Conservation (phyloP, 331 rosid genomes). For the Rosa hybrid region DNA sequence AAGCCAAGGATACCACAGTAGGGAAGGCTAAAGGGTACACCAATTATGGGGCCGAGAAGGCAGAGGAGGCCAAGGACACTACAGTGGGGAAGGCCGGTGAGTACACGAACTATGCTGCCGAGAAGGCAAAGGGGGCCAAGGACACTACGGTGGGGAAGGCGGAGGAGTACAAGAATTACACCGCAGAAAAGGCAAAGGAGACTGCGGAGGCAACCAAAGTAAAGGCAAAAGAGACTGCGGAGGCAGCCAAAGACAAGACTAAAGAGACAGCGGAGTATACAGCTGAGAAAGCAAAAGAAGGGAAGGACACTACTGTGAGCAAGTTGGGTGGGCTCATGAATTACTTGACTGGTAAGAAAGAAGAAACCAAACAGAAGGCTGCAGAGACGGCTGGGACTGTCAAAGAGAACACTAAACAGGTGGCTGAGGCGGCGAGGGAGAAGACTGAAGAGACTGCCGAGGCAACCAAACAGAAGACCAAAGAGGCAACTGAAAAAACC, state of each 20-base stretch:
- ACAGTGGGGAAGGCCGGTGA: not conserved
- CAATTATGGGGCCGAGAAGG: not conserved
- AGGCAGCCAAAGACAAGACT: constrained; percentile 11
- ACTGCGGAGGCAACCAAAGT: constrained; percentile 11
- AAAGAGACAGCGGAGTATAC: constrained; percentile 25
- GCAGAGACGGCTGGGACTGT: constrained; percentile 28
- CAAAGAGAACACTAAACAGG: constrained; percentile 29
- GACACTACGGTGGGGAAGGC: constrained; percentile 30
- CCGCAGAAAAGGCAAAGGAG: constrained; percentile 41
- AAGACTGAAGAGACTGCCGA: constrained; percentile 27
- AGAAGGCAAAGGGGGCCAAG: constrained; percentile 30
- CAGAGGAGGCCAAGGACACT: not conserved
- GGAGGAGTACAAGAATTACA: constrained; percentile 26
- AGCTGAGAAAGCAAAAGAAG: constrained; percentile 57
- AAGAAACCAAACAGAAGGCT: constrained; percentile 47
- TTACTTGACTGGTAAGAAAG: constrained; percentile 64
- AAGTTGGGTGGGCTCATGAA: constrained; percentile 72
- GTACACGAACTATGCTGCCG: not conserved
- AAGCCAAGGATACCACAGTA: constrained; percentile 4
- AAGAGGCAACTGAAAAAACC: constrained; percentile 26
- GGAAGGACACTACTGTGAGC: constrained; percentile 50
- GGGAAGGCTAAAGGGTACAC: constrained; percentile 8
- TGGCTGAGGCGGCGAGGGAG: constrained; percentile 23
- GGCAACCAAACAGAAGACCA: constrained; percentile 25
- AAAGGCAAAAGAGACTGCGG: constrained; percentile 29